These are phyloP conservation scores for Hypoxylon sp. DNA, from an alignment of 2,329 filamentous ascomycete species.

Conservation along the genomic window DNA sequence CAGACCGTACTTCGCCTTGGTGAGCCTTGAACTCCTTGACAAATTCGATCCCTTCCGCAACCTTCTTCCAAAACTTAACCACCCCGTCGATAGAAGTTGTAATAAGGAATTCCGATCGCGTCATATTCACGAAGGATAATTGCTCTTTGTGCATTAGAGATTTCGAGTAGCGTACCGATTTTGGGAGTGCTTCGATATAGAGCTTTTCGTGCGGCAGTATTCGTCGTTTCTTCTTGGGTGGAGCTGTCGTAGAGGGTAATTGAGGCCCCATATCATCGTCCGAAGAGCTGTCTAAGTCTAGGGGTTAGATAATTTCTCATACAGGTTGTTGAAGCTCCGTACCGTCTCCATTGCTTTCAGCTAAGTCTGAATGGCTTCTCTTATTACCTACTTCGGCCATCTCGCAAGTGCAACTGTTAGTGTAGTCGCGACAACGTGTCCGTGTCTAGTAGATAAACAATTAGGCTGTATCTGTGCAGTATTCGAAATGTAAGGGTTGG, in stretches of 20 bases:
- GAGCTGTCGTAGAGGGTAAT: conserved; percentile 79
- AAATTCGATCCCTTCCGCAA: conserved; percentile 90
- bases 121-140: conserved; percentile 87
- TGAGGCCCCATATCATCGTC: conserved; percentile 91
- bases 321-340: conserved; percentile 16
- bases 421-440: neutral
- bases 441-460: neutral
- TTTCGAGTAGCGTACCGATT: conserved; percentile 86
- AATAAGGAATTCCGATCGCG: conserved; percentile 95
- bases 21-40: conserved; percentile 98
- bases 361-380: conserved; percentile 53
- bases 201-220: conserved; percentile 95
- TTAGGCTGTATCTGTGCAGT: neutral
- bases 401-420: neutral
- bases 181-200: conserved; percentile 90
- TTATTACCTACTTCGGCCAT: conserved; percentile 53
- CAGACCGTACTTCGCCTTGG: conserved; percentile 83
- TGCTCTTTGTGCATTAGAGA: conserved; percentile 99
- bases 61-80: conserved; percentile 99
- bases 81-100: conserved; percentile 95
- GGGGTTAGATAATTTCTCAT: neutral
- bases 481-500: neutral
- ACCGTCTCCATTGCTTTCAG: conserved; percentile 49
- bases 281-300: conserved; percentile 74
- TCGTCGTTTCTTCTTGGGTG: conserved; percentile 90